Percentiles rank a stretch among this genome's conserved stretches.
These are phyloP conservation scores for Russula dissimulans DNA, from an alignment of 768 basidiomycete genomes.

Conservation along the genomic window DNA sequence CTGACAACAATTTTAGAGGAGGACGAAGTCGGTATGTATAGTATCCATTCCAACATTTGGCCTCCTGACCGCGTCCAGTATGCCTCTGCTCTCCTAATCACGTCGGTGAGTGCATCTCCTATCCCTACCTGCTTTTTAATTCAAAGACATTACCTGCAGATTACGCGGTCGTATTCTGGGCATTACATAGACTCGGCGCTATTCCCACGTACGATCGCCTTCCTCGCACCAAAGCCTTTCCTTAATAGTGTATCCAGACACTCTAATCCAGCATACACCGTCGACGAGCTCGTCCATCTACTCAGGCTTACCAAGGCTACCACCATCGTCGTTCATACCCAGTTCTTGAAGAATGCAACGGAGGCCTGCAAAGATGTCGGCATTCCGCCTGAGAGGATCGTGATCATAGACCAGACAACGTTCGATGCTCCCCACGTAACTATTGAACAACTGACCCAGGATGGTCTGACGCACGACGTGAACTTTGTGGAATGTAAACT, in stretches of 20 bases:
- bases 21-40: constrained; percentile 41
- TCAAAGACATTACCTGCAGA: constrained; percentile 28
- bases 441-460: constrained; percentile 7
- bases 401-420: constrained; percentile 8
- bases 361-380: constrained; percentile 9
- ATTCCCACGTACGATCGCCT: constrained; percentile 43
- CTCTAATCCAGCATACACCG: constrained; percentile 30
- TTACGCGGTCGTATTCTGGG: constrained; percentile 50
- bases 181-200: constrained; percentile 46
- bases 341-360: constrained; percentile 2
- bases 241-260: not conserved
- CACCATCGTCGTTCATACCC: constrained; percentile 7
- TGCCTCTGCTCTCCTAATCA: constrained; percentile 59
- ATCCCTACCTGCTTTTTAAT: not conserved
- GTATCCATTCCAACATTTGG: not conserved
- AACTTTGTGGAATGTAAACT: constrained; percentile 12
- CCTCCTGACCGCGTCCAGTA: constrained; percentile 29
- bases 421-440: constrained; percentile 6
- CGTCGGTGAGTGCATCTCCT: constrained; percentile 34
- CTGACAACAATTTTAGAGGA: constrained; percentile 29
- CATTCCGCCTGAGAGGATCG: constrained; percentile 3
- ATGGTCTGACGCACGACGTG: constrained; percentile 1
- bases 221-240: not conserved
- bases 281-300: constrained; percentile 28
- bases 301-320: constrained; percentile 23